Percentiles rank a stretch among this genome's conserved stretches.
These are phyloP conservation scores for Ceratobasidium sp. DNA, from an alignment of 1,284 basidiomycete genomes.

Conservation along the genomic window DNA sequence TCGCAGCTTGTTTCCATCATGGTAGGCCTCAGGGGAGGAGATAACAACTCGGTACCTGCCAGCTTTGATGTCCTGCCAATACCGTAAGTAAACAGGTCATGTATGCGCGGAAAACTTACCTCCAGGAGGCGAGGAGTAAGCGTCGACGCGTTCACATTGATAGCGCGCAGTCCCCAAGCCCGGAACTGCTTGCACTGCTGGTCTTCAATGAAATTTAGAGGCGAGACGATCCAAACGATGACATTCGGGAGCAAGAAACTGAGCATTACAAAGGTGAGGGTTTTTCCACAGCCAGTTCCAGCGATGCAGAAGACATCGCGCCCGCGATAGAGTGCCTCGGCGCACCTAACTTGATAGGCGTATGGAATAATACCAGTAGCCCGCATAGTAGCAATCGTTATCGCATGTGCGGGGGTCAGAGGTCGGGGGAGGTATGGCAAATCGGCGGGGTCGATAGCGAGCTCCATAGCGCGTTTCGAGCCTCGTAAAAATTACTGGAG, in stretches of 20 bases:
- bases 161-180: neutral
- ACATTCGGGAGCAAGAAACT: neutral
- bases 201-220: neutral
- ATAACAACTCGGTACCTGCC: neutral
- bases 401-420: neutral
- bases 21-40: constrained; percentile 11
- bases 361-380: neutral
- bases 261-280: neutral
- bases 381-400: neutral
- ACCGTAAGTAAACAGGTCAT: neutral
- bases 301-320: constrained; percentile 1
- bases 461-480: neutral
- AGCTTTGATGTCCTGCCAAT: neutral
- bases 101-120: neutral
- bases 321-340: neutral
- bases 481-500: neutral
- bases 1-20: constrained; percentile 1
- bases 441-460: neutral
- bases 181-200: neutral
- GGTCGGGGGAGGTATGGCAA: neutral
- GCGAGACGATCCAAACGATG: neutral
- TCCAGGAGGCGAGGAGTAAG: too few species aligned
- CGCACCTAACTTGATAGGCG: neutral
- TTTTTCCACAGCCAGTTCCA: constrained; percentile 29
- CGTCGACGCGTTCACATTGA: constrained; percentile 4